Conservation (phyloP, 2,329 filamentous ascomycete genomes). For the Uncinocarpus reesii region DNA sequence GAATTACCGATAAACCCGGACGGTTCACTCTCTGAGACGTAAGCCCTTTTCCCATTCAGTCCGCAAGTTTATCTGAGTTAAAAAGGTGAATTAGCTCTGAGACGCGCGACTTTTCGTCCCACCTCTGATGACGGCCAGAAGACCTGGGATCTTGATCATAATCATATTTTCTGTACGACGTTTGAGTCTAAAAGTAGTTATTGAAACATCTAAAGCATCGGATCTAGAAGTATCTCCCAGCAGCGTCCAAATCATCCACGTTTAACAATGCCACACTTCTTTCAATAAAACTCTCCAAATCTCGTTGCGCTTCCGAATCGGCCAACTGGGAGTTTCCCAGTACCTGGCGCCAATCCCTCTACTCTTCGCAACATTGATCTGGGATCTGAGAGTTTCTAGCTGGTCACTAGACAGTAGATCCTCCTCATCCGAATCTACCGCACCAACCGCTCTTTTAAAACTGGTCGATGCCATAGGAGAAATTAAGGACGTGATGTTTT, state of each 20-base stretch:
- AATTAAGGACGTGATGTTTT: slow-evolving; percentile 40
- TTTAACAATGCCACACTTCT: slow-evolving; percentile 52
- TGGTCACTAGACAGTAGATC: slow-evolving; percentile 32
- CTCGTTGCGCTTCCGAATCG: slow-evolving; percentile 47
- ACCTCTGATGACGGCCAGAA: neutral
- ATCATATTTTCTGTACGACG: neutral
- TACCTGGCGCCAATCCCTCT: slow-evolving; percentile 52
- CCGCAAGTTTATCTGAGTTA: neutral
- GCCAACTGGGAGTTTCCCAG: slow-evolving; percentile 53
- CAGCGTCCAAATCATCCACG: slow-evolving; percentile 51
- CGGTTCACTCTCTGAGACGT: neutral
- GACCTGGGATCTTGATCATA: neutral
- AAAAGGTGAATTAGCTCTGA: neutral
- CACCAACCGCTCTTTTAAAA: slow-evolving; percentile 38
- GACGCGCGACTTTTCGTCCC: neutral
- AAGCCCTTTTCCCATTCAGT: neutral
- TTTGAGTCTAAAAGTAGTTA: no score
- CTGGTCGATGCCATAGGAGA: slow-evolving; percentile 47
- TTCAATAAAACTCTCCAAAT: slow-evolving; percentile 49
- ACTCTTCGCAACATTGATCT: slow-evolving; percentile 45
- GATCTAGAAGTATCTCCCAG: slow-evolving; percentile 17
- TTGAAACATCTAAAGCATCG: neutral
- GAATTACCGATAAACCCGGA: slow-evolving; percentile 11
- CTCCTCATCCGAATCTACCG: slow-evolving; percentile 32
- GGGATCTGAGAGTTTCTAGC: slow-evolving; percentile 40